Base-by-base conservation (phyloP, 257 asterid genomes). In the Nicotiana benthamiana region DNA sequence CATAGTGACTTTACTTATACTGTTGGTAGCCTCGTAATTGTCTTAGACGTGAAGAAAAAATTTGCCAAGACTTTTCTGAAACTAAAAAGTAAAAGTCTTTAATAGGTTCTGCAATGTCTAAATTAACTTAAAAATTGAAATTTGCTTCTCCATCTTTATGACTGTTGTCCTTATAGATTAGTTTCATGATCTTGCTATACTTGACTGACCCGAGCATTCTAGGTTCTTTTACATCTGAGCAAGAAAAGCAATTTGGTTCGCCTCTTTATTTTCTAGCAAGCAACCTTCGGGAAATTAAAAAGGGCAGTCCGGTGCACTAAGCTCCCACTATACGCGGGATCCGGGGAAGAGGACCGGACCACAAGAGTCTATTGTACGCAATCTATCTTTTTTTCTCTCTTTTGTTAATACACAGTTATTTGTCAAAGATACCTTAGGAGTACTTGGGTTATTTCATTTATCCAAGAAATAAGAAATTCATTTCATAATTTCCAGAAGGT, bases 1-100 rank as follows among this genome's bases (percentile, higher is more conserved):
- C 11, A 30, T 54, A 56, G 52, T 80, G 26, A 40, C 89, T 82
- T 86, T 65, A 83, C 88, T 86, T 87, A 52, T 43, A 88, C 85
- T 75, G 32, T 86, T 86, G 83, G 82, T 66, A 16, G 75, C 12
- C 2, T 40, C 20, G 26, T 79, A 15, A 68, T 54, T 86, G 61
- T 83, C 81, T 24, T 83, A 27, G 83, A 75, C 62, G 79, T 81
- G 81, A 83, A 83, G 86, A 84, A 84, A 87, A 28, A 67, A 9
- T 10, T 56, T 54, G 53, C 27, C 53, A 28, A 53, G 54, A 16
- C 22, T 28, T 79, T 46, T 63, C 59, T 46, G 36, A 22, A 12
- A 70, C 48, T 22, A 46, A 70, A 46, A 46, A 46, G 32, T 52
- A 6, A 0, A 4, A 26, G 43, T 48, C 60, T 24, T 74, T 24